These are phyloP conservation scores for Articulospora tetracladia DNA, from an alignment of 495 filamentous ascomycete genomes.

Conservation along the genomic window DNA sequence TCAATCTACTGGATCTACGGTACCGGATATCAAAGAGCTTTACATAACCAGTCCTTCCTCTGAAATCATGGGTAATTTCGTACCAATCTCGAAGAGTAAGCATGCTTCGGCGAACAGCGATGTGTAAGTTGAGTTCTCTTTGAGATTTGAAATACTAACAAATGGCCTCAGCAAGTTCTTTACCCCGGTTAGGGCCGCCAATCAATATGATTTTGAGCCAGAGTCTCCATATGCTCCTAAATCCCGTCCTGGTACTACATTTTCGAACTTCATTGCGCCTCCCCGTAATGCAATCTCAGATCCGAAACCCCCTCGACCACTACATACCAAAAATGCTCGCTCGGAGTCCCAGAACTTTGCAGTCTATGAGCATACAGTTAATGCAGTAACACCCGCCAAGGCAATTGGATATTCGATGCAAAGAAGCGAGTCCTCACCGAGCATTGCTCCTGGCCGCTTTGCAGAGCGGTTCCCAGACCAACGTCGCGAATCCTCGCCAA, in stretches of 20 bases:
- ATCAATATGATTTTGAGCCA: slow-evolving; percentile 24
- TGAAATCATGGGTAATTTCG: slow-evolving; percentile 17
- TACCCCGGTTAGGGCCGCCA: not conserved
- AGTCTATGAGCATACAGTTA: not conserved
- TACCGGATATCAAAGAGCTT: slow-evolving; percentile 8
- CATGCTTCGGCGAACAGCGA: not conserved
- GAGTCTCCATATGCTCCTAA: slow-evolving; percentile 5
- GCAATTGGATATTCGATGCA: not conserved
- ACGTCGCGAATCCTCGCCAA: not conserved
- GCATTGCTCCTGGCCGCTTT: not conserved
- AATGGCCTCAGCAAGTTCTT: not conserved
- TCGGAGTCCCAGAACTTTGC: slow-evolving; percentile 9
- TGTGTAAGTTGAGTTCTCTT: not conserved
- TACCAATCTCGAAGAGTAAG: not conserved
- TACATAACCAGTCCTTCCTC: slow-evolving; percentile 14
- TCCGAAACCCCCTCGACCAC: not conserved
- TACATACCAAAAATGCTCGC: slow-evolving; percentile 11
- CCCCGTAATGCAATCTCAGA: not conserved
- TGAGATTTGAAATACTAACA: not conserved
- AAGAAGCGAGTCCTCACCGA: slow-evolving; percentile 18
- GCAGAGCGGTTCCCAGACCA: not conserved
- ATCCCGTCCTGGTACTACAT: slow-evolving; percentile 4
- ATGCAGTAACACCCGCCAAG: not conserved
- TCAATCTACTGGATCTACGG: slow-evolving; percentile 4
- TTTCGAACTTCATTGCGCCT: slow-evolving; percentile 11